Evolutionary conservation across 768 basidiomycete species (phyloP), one percentile per base, ranked within the genome.

Genomic region (Suillus discolor): DNA sequence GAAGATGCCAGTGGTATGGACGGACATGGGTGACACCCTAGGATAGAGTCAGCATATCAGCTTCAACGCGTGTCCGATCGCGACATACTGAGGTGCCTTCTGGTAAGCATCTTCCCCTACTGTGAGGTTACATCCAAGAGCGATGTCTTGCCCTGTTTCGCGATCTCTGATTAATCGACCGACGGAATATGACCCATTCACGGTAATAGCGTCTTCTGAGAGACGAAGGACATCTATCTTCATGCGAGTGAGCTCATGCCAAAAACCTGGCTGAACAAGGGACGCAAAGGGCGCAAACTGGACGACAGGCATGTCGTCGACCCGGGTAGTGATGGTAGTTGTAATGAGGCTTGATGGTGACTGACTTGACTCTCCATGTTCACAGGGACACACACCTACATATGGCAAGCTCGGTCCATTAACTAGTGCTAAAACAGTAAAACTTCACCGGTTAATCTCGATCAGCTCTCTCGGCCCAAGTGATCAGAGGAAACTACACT

Each of bases 171-270:
- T 83, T 16, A 87, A 83, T 65, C 89, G 80, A 3, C 93, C 96
- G 25, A 87, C 79, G 0, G 89, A 77, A 71, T 97, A 94, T 4
- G 87, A 84, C 2, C 85, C 96, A 4, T 76, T 71, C 57, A 97
- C 77, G 1, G 88, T 77, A 11, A 94, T 71, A 0, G 87, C 82
- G 4, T 85, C 86, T 67, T 96, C 91, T 3, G 91, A 90, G 31
- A 99, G 85, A 67, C 88, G 88, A 49, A 96, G 87, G 16, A 93
- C 88, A 75, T 98, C 94, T 72, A 99, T 88, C 84, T 99, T 99
- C 79, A 95, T 79, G 36, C 84, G 79, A 2, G 93, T 92, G 47
- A 99, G 89, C 61, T 89, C 87, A 69, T 97, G 92, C 96, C 96
- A 99, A 77, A 99, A 95, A 3, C 88, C 84, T 1, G 97, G 96